phyloP scores from a whole-genome alignment of 257 asterid genomes.

The Verbascum thapsus region DNA sequence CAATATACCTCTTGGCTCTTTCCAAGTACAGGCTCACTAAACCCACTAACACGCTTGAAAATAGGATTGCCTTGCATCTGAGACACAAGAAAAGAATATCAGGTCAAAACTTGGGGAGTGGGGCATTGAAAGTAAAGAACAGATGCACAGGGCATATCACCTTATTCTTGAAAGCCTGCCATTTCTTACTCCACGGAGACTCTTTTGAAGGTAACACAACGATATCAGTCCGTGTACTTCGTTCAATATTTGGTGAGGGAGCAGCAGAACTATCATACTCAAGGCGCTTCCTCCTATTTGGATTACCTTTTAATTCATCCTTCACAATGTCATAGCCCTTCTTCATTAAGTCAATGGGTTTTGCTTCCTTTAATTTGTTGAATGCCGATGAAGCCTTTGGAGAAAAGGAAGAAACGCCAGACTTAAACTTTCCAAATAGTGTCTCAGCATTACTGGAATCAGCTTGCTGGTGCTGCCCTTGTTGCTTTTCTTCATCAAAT shows the following conservation, averaged over 20 bases:
- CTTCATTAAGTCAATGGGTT: conserved; percentile 77
- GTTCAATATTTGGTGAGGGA: conserved; percentile 57
- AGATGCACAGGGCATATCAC: conserved; percentile 36
- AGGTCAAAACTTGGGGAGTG: not conserved
- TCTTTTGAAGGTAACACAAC: conserved; percentile 72
- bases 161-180: conserved; percentile 81
- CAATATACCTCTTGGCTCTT: not conserved
- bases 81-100: not conserved
- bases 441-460: conserved; percentile 55
- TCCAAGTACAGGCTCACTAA: too few relatives aligned
- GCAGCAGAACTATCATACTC: conserved; percentile 54
- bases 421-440: conserved; percentile 65
- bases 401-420: conserved; percentile 58
- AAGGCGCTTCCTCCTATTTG: conserved; percentile 77
- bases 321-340: conserved; percentile 70
- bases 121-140: not conserved
- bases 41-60: too few relatives aligned
- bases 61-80: too few relatives aligned
- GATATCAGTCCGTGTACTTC: conserved; percentile 77
- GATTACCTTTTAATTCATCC: conserved; percentile 85
- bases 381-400: conserved; percentile 64
- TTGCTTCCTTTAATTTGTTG: conserved; percentile 76
- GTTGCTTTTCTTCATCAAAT: conserved; percentile 55
- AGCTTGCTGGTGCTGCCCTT: conserved; percentile 64
- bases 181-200: conserved; percentile 78